phyloP scores from a whole-genome alignment of 495 filamentous ascomycete genomes.

The Evansstolkia leycettana region DNA sequence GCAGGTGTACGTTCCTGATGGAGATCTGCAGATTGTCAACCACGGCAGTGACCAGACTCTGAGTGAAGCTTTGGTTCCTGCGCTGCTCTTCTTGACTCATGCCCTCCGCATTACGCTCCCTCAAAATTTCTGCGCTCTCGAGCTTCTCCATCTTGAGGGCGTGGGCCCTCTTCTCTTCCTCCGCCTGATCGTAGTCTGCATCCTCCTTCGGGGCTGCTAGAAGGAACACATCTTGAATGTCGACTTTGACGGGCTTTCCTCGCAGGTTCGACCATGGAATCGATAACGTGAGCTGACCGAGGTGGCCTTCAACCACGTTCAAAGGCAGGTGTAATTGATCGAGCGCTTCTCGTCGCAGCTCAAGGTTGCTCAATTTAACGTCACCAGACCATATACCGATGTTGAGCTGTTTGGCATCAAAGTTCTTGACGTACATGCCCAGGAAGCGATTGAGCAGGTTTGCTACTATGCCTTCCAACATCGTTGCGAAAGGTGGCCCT shows the following conservation, averaged over 20 bases:
- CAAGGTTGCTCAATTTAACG: constrained; percentile 82
- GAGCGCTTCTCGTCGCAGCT: constrained; percentile 85
- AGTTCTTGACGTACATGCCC: constrained; percentile 99
- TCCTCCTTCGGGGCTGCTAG: constrained; percentile 91
- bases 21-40: constrained; percentile 96
- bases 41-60: constrained; percentile 87
- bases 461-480: constrained; percentile 62
- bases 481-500: constrained; percentile 31
- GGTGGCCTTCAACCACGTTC: constrained; percentile 91
- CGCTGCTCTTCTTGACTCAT: constrained; percentile 90
- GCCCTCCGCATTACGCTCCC: constrained; percentile 82
- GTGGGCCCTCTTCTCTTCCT: constrained; percentile 73
- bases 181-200: constrained; percentile 80
- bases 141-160: constrained; percentile 94
- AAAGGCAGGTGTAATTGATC: constrained; percentile 92
- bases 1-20: constrained; percentile 94
- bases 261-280: constrained; percentile 96
- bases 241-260: constrained; percentile 85
- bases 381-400: constrained; percentile 98
- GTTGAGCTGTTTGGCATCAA: constrained; percentile 90
- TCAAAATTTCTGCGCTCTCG: constrained; percentile 86
- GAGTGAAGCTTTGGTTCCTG: constrained; percentile 91
- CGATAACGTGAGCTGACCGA: constrained; percentile 76
- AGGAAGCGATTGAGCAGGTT: constrained; percentile 95
- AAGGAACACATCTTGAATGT: constrained; percentile 92